Evolutionary conservation across 768 basidiomycete genomes (phyloP).

Genomic region (Mycena epipterygia): DNA sequence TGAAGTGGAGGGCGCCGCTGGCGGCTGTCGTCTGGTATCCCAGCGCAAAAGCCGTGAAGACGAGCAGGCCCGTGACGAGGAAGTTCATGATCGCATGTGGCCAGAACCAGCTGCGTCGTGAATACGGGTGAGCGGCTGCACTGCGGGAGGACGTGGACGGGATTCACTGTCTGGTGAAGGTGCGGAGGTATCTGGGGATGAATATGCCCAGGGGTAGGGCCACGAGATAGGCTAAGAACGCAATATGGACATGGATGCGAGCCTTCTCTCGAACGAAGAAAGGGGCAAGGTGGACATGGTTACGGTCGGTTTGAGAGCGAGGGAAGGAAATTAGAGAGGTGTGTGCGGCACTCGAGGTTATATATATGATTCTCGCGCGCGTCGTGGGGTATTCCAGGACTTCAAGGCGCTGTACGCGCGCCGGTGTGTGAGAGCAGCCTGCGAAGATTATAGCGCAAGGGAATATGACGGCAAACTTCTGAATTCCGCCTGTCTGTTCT

Average conservation of each 20-base stretch:
- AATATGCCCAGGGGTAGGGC: slow-evolving; percentile 54
- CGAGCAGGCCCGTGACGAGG: slow-evolving; percentile 49
- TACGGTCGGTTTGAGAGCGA: no score
- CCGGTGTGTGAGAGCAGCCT: no score
- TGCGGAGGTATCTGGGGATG: slow-evolving; percentile 53
- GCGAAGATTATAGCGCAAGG: no score
- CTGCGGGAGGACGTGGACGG: background rate
- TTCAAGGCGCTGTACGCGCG: no score
- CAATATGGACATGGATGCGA: slow-evolving; percentile 50
- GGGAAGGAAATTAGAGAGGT: background rate
- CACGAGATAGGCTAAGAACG: slow-evolving; percentile 51
- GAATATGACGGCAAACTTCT: no score
- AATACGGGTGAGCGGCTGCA: background rate
- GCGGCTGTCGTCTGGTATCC: slow-evolving; percentile 42
- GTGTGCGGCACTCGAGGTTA: no score
- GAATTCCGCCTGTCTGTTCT: no score
- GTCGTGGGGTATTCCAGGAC: no score
- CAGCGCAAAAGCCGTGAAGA: slow-evolving; percentile 48
- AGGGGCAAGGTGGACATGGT: slow-evolving; percentile 22
- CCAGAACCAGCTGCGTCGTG: slow-evolving; percentile 42
- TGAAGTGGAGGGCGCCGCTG: slow-evolving; percentile 33
- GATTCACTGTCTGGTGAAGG: slow-evolving; percentile 45
- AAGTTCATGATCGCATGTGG: slow-evolving; percentile 52
- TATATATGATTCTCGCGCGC: no score
- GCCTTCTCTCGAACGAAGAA: slow-evolving; percentile 33